These are phyloP conservation scores for Exserohilum rostratum DNA, from an alignment of 2,329 filamentous ascomycete species.

Conservation along the genomic window DNA sequence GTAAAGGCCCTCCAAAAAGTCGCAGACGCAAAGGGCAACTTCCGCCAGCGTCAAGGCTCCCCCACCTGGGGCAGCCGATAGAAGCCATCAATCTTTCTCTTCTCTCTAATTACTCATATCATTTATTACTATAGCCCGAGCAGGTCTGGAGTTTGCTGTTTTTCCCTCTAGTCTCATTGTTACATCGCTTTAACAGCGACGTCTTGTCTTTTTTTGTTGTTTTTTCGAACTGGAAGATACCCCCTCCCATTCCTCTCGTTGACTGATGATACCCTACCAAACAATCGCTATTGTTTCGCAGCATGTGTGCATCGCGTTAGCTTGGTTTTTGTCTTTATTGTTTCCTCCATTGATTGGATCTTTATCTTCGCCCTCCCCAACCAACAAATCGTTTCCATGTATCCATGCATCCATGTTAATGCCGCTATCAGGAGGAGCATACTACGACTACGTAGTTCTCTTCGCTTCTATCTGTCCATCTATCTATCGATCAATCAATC, in stretches of 20 bases:
- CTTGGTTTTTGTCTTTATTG: too few relatives aligned
- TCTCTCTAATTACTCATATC: neutral
- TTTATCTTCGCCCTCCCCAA: too few relatives aligned
- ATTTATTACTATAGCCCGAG: neutral
- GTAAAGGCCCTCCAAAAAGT: slow-evolving; percentile 47
- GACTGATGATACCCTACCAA: slow-evolving; percentile 33
- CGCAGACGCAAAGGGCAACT: slow-evolving; percentile 48
- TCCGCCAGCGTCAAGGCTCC: slow-evolving; percentile 45
- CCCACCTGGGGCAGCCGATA: slow-evolving; percentile 49
- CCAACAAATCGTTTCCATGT: too few relatives aligned
- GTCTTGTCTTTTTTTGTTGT: slow-evolving; percentile 15
- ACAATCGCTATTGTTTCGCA: slow-evolving; percentile 31
- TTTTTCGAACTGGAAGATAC: slow-evolving; percentile 30
- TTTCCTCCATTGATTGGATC: too few relatives aligned
- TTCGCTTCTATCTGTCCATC: neutral
- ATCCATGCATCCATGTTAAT: too few relatives aligned
- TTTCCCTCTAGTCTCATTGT: neutral
- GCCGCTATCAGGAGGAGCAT: too few relatives aligned
- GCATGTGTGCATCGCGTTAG: too few relatives aligned
- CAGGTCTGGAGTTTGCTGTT: slow-evolving; percentile 17
- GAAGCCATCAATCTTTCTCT: neutral
- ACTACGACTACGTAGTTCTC: slow-evolving; percentile 5
- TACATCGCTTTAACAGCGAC: slow-evolving; percentile 13
- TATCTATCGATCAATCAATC: neutral
- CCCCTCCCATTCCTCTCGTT: slow-evolving; percentile 32